Conservation (phyloP, 495 filamentous ascomycete genomes). For the Neurospora sp. region DNA sequence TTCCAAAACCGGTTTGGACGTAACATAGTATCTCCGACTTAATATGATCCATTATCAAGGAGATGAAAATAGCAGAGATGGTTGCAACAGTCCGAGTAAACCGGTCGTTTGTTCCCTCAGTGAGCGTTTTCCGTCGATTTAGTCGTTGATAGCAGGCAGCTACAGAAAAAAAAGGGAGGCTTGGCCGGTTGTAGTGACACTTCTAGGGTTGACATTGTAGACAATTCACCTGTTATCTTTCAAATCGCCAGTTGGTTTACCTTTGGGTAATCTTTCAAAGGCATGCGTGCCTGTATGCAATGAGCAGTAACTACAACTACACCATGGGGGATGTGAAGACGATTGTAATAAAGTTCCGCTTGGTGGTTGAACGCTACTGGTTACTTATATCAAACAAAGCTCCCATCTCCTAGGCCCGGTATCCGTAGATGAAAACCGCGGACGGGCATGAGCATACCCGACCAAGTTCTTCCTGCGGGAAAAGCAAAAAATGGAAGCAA, state of each 20-base stretch:
- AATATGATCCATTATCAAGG: background rate
- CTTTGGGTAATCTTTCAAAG: background rate
- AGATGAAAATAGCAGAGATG: background rate
- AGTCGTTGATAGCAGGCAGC: background rate
- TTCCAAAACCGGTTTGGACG: background rate
- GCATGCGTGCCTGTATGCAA: background rate
- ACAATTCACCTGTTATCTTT: background rate
- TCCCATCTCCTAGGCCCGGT: background rate
- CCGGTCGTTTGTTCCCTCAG: too few relatives aligned
- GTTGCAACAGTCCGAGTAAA: background rate
- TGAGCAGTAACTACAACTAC: background rate
- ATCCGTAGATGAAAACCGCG: background rate
- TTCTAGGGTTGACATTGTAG: background rate
- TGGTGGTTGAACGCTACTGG: background rate
- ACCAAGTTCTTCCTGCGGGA: background rate
- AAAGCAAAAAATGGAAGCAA: background rate
- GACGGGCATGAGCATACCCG: background rate
- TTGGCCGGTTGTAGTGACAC: background rate
- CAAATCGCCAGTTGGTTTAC: background rate
- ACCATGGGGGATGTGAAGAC: background rate
- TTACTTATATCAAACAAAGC: background rate
- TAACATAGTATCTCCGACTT: background rate
- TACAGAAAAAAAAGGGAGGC: background rate
- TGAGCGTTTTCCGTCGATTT: too few relatives aligned
- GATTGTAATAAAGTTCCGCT: background rate